These are phyloP conservation scores for Porogramme epimiltina DNA, from an alignment of 1,284 basidiomycete species.

Conservation along the genomic window DNA sequence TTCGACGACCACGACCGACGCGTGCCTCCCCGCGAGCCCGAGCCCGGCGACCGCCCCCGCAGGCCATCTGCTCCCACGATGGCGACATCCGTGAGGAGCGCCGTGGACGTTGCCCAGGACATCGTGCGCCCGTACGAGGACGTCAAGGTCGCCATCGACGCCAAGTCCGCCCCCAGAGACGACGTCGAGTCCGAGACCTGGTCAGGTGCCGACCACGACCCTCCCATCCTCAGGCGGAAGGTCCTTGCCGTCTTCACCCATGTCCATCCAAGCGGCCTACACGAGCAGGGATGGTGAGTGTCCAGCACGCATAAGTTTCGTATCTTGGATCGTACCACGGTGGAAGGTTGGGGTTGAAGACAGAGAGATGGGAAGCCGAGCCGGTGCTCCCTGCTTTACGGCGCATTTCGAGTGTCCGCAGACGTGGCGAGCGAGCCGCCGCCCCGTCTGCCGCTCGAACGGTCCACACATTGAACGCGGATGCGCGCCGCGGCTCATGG, in stretches of 20 bases:
- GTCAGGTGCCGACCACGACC: constrained; percentile 11
- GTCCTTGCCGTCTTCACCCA: constrained; percentile 41
- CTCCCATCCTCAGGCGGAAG: constrained; percentile 22
- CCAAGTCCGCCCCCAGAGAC: constrained; percentile 15
- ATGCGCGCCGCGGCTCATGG: no score
- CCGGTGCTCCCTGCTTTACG: no score
- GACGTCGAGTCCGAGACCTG: constrained; percentile 18
- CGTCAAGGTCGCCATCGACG: constrained; percentile 41
- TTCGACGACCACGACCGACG: no score
- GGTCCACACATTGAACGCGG: no score
- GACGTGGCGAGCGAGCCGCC: no score
- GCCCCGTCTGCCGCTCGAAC: no score
- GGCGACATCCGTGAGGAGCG: constrained; percentile 11
- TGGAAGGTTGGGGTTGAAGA: no score
- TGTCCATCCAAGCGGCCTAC: constrained; percentile 27
- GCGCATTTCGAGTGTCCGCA: no score
- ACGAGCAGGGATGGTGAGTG: constrained; percentile 42
- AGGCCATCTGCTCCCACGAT: constrained; percentile 1
- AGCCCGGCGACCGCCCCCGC: not conserved
- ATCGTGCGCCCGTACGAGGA: constrained; percentile 43
- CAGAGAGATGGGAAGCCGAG: no score
- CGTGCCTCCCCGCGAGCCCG: not conserved
- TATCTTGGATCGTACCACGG: no score
- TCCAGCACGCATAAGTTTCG: not conserved
- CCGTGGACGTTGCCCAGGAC: constrained; percentile 21